A percentile compares a stretch with the other conserved stretches of the same genome.
phyloP scores from a whole-genome alignment of 2,329 filamentous ascomycete species.

The Phoma herbarum region DNA sequence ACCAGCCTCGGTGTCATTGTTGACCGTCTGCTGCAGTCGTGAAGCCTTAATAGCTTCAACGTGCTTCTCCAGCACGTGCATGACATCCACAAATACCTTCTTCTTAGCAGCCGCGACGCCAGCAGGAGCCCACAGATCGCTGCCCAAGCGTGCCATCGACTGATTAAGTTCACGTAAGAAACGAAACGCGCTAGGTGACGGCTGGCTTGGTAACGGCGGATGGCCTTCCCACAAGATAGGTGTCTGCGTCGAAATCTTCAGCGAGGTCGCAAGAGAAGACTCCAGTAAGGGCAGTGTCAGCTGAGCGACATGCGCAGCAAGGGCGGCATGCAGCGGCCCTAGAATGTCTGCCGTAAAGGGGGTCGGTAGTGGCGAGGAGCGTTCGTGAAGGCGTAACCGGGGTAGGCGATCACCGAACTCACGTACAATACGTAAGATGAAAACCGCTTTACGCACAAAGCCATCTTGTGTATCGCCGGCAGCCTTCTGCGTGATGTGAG shows the following conservation, averaged over 20 bases:
- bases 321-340: conserved; percentile 68
- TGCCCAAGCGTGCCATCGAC: conserved; percentile 74
- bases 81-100: conserved; percentile 62
- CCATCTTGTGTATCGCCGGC: conserved; percentile 57
- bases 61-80: conserved; percentile 41
- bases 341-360: conserved; percentile 62
- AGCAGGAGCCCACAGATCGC: conserved; percentile 81
- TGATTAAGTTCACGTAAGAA: conserved; percentile 72
- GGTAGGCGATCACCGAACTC: conserved; percentile 71
- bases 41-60: conserved; percentile 43
- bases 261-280: conserved; percentile 56
- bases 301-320: conserved; percentile 65
- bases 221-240: conserved; percentile 82
- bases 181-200: conserved; percentile 76
- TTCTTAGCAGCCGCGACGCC: conserved; percentile 71
- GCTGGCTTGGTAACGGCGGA: conserved; percentile 78
- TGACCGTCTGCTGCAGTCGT: background rate
- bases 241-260: conserved; percentile 64
- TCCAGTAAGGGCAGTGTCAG: conserved; percentile 55
- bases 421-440: conserved; percentile 76
- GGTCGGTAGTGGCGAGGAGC: conserved; percentile 33
- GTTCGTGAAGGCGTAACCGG: conserved; percentile 43
- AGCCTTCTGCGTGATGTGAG: conserved; percentile 63
- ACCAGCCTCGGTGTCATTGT: background rate
- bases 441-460: conserved; percentile 59